phyloP scores from a whole-genome alignment of 306 rosid genomes.

The Crotalaria pallida region DNA sequence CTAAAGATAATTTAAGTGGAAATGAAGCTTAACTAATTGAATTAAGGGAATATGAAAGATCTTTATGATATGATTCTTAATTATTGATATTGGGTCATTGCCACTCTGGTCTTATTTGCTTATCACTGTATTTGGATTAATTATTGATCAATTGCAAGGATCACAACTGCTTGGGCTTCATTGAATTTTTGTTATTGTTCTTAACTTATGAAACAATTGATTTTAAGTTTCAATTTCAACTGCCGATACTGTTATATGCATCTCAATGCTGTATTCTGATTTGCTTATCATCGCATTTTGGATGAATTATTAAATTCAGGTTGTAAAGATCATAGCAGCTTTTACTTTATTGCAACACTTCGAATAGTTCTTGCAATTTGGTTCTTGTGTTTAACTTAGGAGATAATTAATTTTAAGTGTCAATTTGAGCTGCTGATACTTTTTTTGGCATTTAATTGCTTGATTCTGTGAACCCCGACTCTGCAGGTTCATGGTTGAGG shows the following conservation, averaged over 20 bases:
- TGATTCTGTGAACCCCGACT: background rate
- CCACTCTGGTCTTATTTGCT: background rate
- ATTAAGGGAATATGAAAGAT: slow-evolving; percentile 4
- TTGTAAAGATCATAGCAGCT: background rate
- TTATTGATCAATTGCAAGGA: background rate
- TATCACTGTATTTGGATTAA: slow-evolving; percentile 11
- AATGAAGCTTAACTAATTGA: slow-evolving; percentile 3
- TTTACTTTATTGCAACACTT: slow-evolving; percentile 18
- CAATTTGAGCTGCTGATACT: background rate
- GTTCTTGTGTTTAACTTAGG: background rate
- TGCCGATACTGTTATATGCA: background rate
- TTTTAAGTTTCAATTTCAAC: background rate
- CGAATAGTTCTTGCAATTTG: background rate
- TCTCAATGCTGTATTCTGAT: background rate
- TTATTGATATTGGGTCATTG: slow-evolving; percentile 5
- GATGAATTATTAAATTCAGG: background rate
- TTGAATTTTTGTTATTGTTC: background rate
- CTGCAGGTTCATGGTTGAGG: background rate
- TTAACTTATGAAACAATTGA: background rate
- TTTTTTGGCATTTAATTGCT: background rate
- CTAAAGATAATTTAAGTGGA: background rate
- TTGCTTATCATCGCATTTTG: slow-evolving; percentile 4
- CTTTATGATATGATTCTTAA: slow-evolving; percentile 1
- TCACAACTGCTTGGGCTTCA: slow-evolving; percentile 12
- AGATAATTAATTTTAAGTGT: background rate